These are phyloP conservation scores for Penicillium sp. DNA, from an alignment of 2,329 filamentous ascomycete genomes.

Conservation along the genomic window DNA sequence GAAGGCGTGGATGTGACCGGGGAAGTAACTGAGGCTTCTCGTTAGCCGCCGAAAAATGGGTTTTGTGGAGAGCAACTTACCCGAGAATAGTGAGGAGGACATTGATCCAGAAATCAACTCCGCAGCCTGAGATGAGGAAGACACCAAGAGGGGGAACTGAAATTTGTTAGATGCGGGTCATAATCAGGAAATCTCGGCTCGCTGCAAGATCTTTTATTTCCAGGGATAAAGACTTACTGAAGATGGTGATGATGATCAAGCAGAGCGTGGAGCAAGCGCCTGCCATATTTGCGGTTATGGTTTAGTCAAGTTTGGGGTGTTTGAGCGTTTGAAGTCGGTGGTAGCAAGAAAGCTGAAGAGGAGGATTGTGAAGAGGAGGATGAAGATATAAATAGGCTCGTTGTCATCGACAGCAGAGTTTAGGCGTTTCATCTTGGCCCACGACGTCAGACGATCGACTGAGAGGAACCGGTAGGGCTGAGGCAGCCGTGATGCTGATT, in stretches of 20 bases:
- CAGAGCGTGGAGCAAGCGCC: conserved; percentile 42
- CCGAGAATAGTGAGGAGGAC: conserved; percentile 67
- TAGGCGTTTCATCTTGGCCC: conserved; percentile 29
- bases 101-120: conserved; percentile 66
- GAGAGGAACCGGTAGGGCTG: conserved; percentile 14
- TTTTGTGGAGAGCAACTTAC: conserved; percentile 37
- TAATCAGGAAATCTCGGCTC: too few relatives aligned
- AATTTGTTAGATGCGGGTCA: conserved; percentile 10
- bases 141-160: conserved; percentile 68
- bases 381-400: conserved; percentile 29
- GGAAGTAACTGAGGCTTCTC: conserved; percentile 61
- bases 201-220: too few relatives aligned
- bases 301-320: not conserved
- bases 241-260: conserved; percentile 50
- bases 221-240: conserved; percentile 35
- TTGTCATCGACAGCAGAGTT: conserved; percentile 28
- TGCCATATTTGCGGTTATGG: conserved; percentile 29
- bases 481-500: conserved; percentile 9
- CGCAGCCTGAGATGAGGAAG: conserved; percentile 66
- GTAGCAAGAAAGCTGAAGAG: conserved; percentile 29
- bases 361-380: conserved; percentile 30
- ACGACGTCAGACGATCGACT: conserved; percentile 20
- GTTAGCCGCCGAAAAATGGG: conserved; percentile 6
- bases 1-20: conserved; percentile 78
- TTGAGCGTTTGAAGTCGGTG: conserved; percentile 18